Percentiles rank a stretch among this genome's conserved stretches.
Evolutionary conservation across 2,329 filamentous ascomycete species (phyloP).

Genomic region (Aspergillus oerlinghausenensis): DNA sequence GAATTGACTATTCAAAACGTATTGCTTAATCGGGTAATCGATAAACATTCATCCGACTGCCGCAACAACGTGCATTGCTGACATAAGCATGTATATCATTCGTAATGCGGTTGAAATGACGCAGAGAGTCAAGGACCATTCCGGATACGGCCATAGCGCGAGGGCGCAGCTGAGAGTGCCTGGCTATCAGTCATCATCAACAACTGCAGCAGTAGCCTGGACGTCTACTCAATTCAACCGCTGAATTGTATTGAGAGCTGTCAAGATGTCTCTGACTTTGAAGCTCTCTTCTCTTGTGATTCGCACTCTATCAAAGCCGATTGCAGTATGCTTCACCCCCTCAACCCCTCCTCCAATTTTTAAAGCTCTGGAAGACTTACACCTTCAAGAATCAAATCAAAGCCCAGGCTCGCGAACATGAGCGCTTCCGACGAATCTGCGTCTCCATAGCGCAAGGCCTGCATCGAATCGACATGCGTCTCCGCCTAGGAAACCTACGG

Average conservation of each 20-base stretch:
- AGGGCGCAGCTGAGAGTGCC: slow-evolving; percentile 5
- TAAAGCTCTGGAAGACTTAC: slow-evolving; percentile 17
- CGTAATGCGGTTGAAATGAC: slow-evolving; percentile 6
- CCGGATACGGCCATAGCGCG: background rate
- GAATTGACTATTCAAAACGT: slow-evolving; percentile 21
- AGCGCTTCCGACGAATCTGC: slow-evolving; percentile 59
- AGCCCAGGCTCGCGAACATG: slow-evolving; percentile 63
- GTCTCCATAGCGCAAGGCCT: slow-evolving; percentile 60
- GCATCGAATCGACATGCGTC: slow-evolving; percentile 64
- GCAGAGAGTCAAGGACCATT: slow-evolving; percentile 7
- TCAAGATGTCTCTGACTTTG: slow-evolving; percentile 58
- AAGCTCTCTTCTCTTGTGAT: slow-evolving; percentile 63
- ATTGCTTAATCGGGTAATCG: slow-evolving; percentile 33
- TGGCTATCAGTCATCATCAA: slow-evolving; percentile 5
- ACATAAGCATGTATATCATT: slow-evolving; percentile 19
- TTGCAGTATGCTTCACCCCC: slow-evolving; percentile 50
- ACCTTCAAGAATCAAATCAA: slow-evolving; percentile 61
- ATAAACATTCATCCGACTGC: slow-evolving; percentile 33
- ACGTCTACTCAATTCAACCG: background rate
- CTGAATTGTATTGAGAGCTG: background rate
- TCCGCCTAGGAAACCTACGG: slow-evolving; percentile 61
- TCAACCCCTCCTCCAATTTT: background rate
- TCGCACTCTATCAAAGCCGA: slow-evolving; percentile 63
- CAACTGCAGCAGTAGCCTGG: background rate
- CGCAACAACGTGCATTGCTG: slow-evolving; percentile 24